Evolutionary conservation across 176 grass and related monocot species (phyloP).

Genomic region (Bromus sterilis): DNA sequence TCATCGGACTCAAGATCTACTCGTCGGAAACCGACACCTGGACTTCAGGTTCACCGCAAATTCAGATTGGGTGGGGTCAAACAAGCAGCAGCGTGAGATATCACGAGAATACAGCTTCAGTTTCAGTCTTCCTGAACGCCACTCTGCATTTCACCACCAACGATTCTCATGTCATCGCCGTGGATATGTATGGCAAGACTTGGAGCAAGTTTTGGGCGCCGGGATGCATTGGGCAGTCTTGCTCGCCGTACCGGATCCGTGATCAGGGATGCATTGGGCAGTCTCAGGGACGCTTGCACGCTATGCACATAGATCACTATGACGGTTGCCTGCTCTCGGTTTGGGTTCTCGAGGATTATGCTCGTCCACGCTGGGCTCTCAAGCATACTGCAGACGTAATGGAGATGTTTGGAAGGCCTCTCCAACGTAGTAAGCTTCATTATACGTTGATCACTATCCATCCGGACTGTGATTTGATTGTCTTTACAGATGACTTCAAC

Average conservation of each 20-base stretch:
- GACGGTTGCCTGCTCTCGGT: background rate
- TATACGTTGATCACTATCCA: background rate
- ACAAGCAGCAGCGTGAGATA: background rate
- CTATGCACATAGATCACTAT: background rate
- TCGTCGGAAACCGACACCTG: background rate
- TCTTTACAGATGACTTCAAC: background rate
- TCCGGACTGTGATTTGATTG: background rate
- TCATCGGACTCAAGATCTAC: background rate
- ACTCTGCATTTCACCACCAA: background rate
- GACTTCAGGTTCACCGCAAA: background rate
- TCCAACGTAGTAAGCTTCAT: no score
- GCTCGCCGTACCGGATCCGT: background rate
- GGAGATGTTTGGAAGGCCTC: background rate
- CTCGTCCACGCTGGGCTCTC: no score
- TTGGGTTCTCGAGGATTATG: no score
- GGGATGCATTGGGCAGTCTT: background rate
- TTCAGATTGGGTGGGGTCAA: background rate
- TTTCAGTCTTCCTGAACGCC: background rate
- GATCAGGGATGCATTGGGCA: background rate
- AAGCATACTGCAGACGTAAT: background rate
- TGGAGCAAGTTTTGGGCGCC: background rate
- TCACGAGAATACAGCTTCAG: background rate
- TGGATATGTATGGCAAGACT: background rate
- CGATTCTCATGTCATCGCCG: background rate
- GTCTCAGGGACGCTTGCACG: background rate